These are phyloP conservation scores for Aspergillus glaucus DNA, from an alignment of 2,329 filamentous ascomycete genomes.

Conservation along the genomic window DNA sequence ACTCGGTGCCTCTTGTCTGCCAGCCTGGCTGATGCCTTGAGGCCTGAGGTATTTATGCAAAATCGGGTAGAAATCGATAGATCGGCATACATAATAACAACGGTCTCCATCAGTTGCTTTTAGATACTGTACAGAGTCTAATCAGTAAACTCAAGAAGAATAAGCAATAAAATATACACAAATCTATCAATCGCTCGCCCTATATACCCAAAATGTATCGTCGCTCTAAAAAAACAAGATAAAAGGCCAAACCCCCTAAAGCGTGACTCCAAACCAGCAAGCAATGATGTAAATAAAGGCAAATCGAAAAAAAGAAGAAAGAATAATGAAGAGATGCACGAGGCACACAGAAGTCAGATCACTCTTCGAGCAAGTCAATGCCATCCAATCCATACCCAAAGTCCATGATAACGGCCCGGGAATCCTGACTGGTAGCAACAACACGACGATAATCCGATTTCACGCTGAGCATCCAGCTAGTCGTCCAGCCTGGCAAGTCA, in stretches of 20 bases:
- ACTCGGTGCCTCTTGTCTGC: neutral
- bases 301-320: neutral
- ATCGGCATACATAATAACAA: neutral
- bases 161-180: neutral
- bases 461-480: slow-evolving; percentile 91
- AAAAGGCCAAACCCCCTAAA: too few species aligned
- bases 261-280: too few species aligned
- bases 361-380: slow-evolving; percentile 46
- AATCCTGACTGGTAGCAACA: slow-evolving; percentile 89
- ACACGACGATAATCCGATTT: slow-evolving; percentile 95
- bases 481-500: slow-evolving; percentile 89
- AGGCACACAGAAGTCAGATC: slow-evolving; percentile 4
- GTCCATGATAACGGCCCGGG: slow-evolving; percentile 87
- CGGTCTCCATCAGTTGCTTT: too few species aligned
- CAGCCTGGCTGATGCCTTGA: neutral
- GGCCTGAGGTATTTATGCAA: slow-evolving; percentile 1
- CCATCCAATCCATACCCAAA: slow-evolving; percentile 62
- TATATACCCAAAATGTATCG: neutral
- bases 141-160: neutral
- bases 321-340: neutral
- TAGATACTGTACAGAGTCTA: neutral
- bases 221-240: neutral
- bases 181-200: neutral
- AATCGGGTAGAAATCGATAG: neutral
- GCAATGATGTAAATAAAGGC: neutral